These are phyloP conservation scores for Hyaloperonospora brassicae DNA, from an alignment of 352 stramenopile genomes.

Conservation along the genomic window DNA sequence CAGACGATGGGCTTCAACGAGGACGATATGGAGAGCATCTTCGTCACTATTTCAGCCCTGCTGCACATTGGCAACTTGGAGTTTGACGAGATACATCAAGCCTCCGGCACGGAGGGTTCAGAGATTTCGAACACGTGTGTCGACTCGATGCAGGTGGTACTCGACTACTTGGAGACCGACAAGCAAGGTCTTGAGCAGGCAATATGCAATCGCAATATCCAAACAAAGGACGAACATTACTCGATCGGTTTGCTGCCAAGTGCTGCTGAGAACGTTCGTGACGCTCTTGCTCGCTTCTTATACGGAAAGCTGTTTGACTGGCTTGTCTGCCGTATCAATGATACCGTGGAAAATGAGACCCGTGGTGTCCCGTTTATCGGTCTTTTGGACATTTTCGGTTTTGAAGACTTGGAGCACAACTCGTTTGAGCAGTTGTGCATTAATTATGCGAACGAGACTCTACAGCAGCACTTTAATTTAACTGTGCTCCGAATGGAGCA, in stretches of 20 bases:
- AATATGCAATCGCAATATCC: slow-evolving; percentile 89
- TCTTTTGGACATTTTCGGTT: slow-evolving; percentile 84
- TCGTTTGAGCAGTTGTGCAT: slow-evolving; percentile 94
- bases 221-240: slow-evolving; percentile 89
- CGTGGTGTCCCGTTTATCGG: slow-evolving; percentile 59
- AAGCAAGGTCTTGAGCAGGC: slow-evolving; percentile 80
- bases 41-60: slow-evolving; percentile 85
- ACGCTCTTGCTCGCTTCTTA: slow-evolving; percentile 91
- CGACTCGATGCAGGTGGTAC: slow-evolving; percentile 71
- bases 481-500: slow-evolving; percentile 84
- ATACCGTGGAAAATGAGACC: slow-evolving; percentile 59
- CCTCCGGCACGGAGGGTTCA: slow-evolving; percentile 60
- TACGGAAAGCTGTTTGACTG: slow-evolving; percentile 94
- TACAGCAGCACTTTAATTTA: slow-evolving; percentile 90
- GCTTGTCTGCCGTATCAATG: slow-evolving; percentile 84
- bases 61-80: slow-evolving; percentile 93
- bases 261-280: slow-evolving; percentile 83
- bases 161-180: slow-evolving; percentile 86
- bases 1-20: slow-evolving; percentile 82
- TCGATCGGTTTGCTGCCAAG: slow-evolving; percentile 63
- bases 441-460: slow-evolving; percentile 91
- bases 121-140: slow-evolving; percentile 43
- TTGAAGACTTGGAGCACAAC: slow-evolving; percentile 85
- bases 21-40: slow-evolving; percentile 88
- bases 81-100: slow-evolving; percentile 66